phyloP scores from a whole-genome alignment of 2,329 filamentous ascomycete genomes.

The Penicillium corylophilum region DNA sequence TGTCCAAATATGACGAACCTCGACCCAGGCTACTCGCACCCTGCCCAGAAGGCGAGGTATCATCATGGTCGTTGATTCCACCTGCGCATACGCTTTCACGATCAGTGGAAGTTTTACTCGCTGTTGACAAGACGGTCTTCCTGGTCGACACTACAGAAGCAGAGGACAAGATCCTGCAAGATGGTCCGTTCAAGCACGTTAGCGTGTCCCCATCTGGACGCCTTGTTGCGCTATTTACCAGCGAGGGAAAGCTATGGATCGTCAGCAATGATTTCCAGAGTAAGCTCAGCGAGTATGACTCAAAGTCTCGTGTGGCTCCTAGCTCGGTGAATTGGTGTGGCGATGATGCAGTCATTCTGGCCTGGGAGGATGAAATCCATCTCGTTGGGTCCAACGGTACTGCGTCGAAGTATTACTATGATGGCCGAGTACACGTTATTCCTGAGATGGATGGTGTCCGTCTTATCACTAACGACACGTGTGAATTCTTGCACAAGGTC shows the following conservation, averaged over 20 bases:
- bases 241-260: conserved; percentile 82
- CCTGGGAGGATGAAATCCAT: conserved; percentile 97
- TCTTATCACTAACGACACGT: conserved; percentile 87
- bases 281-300: conserved; percentile 87
- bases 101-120: conserved; percentile 88
- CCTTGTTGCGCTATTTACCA: conserved; percentile 83
- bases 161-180: conserved; percentile 86
- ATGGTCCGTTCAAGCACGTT: conserved; percentile 88
- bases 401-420: conserved; percentile 76
- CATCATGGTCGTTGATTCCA: conserved; percentile 86
- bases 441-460: conserved; percentile 88
- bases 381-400: conserved; percentile 82
- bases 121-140: conserved; percentile 79
- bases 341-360: conserved; percentile 86
- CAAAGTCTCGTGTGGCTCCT: conserved; percentile 78
- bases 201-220: conserved; percentile 87
- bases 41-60: conserved; percentile 73
- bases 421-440: conserved; percentile 83
- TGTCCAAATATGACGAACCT: conserved; percentile 88
- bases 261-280: conserved; percentile 95
- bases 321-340: conserved; percentile 95
- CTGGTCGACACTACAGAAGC: conserved; percentile 85
- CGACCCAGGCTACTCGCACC: conserved; percentile 77
- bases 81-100: conserved; percentile 85
- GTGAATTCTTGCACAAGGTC: conserved; percentile 95